Percentiles rank a stretch among this genome's conserved stretches.
Conservation (phyloP, 2,329 filamentous ascomycete genomes). For the Aspergillus quadrilineatus region DNA sequence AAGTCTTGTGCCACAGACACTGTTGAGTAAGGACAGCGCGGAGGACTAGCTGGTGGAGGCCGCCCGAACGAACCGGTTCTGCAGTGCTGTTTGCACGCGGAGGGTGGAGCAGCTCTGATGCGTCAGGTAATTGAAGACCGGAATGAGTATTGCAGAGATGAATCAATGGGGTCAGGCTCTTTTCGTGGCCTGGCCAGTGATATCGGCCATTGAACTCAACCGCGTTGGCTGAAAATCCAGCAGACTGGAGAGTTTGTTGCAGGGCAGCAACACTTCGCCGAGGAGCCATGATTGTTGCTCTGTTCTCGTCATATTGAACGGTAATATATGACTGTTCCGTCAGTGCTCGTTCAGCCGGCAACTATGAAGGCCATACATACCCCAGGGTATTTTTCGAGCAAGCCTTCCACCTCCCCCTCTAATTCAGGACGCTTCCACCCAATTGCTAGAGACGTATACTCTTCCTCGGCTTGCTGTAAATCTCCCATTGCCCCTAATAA, state of each 20-base stretch:
- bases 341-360: neutral
- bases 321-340: constrained; percentile 18
- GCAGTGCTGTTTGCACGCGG: constrained; percentile 8
- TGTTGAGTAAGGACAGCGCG: constrained; percentile 14
- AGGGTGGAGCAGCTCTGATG: constrained; percentile 3
- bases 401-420: neutral
- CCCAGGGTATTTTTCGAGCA: constrained; percentile 9
- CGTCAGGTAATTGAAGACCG: constrained; percentile 15
- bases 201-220: constrained; percentile 23
- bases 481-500: constrained; percentile 19
- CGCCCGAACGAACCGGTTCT: neutral
- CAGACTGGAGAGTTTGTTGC: constrained; percentile 13
- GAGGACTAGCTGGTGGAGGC: constrained; percentile 15
- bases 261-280: constrained; percentile 6
- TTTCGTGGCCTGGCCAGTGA: constrained; percentile 18
- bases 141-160: constrained; percentile 12
- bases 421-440: constrained; percentile 11
- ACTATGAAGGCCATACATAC: constrained; percentile 7
- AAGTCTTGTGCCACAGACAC: constrained; percentile 19
- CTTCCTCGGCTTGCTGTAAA: constrained; percentile 15
- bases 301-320: constrained; percentile 18
- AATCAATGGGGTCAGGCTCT: constrained; percentile 5
- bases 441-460: constrained; percentile 18
- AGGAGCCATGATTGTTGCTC: constrained; percentile 19
- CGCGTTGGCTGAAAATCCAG: constrained; percentile 13